Evolutionary conservation across 768 basidiomycete species (phyloP), one percentile per base, ranked within the genome.

Genomic region (Boletus pseudopeckii): DNA sequence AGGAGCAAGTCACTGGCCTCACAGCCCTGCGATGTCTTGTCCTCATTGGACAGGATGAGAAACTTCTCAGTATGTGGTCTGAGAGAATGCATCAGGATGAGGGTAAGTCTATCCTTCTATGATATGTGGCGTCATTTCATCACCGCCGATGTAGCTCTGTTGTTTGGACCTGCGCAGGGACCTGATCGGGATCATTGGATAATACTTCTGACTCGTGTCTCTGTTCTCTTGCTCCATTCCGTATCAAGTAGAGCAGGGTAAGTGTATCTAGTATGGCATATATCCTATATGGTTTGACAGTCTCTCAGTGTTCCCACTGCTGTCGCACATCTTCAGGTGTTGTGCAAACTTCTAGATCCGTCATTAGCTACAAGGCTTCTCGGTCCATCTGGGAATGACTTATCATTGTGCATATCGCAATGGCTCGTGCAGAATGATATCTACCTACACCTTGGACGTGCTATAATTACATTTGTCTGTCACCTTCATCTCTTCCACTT

Each of bases 11-110:
- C 4, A 72, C 71, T 4, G 74, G 79, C 9, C 59, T 90, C 45
- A 78, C 74, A 8, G 86, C 81, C 11, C 68, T 90, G 60, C 71
- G 90, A 52, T 84, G 81, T 67, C 73, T 89, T 20, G 81, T 86
- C 18, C 75, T 90, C 22, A 74, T 87, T 46, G 83, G 83, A 13
- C 67, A 64, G 17, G 71, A 72, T 48, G 63, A 69, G 32, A 57
- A 65, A 17, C 65, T 66, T 36, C 64, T 76, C n/a, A 26, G 36
- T 14, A 7, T 61, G 32, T 76, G 75, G 74, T 72, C 74, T 9
- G 28, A 46, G 36, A 63, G 48, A 22, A 46, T 65, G 18, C 56
- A 51, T 41, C 41, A 43, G 40, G 57, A 67, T 41, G 64, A 68
- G 8, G 46, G 67, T 67, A n/a, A 0, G 63, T 46, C 13, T 17